Percentiles rank a stretch among this genome's conserved stretches.
Conservation (phyloP, 108 stramenopile genomes). For the Fistulifera pelliculosa region DNA sequence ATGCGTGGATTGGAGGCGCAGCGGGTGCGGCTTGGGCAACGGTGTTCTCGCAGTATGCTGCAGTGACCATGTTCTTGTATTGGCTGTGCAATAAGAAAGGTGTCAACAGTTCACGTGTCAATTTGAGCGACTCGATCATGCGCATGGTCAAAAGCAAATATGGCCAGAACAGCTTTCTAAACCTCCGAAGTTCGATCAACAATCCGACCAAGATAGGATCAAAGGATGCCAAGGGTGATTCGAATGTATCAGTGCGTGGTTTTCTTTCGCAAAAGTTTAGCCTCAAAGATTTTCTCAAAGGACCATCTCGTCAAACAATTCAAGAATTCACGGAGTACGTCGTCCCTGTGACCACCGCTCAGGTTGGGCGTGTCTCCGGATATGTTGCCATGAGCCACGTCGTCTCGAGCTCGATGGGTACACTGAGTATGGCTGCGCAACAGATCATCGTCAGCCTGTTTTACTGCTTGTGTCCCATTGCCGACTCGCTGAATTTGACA, state of each 20-base stretch:
- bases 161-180: no score
- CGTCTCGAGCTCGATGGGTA: slow-evolving; percentile 57
- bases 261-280: slow-evolving; percentile 26
- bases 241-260: slow-evolving; percentile 13
- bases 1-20: slow-evolving; percentile 62
- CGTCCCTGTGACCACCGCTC: slow-evolving; percentile 68
- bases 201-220: no score
- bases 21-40: slow-evolving; percentile 91
- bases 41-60: slow-evolving; percentile 72
- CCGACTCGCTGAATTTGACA: slow-evolving; percentile 63
- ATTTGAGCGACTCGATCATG: slow-evolving; percentile 15
- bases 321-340: slow-evolving; percentile 57
- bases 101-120: slow-evolving; percentile 8
- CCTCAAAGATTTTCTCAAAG: slow-evolving; percentile 26
- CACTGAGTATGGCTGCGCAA: slow-evolving; percentile 70
- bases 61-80: slow-evolving; percentile 51
- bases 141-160: no score
- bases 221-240: no score
- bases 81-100: slow-evolving; percentile 37
- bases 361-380: slow-evolving; percentile 62
- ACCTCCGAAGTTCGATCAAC: no score
- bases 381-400: slow-evolving; percentile 83
- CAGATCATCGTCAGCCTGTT: slow-evolving; percentile 72
- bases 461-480: slow-evolving; percentile 67
- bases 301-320: slow-evolving; percentile 19